Conservation (phyloP, 441 rosid genomes). For the Mallotus repandus region DNA sequence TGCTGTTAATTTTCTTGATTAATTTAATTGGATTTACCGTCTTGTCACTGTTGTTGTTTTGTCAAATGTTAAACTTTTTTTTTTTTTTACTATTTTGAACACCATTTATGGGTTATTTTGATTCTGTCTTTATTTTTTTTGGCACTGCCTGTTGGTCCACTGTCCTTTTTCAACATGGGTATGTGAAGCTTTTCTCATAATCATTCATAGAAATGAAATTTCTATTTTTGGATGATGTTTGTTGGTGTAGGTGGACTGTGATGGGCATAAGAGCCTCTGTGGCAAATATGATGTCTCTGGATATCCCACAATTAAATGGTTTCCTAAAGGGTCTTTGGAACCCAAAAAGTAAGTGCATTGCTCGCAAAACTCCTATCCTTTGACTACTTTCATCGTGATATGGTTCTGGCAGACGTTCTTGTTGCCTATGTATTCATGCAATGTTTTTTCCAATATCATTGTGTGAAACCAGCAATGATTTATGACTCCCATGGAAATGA, state of each 20-base stretch:
- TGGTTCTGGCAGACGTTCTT: neutral
- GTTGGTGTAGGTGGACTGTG: constrained; percentile 73
- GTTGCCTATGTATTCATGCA: constrained; percentile 8
- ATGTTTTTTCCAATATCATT: neutral
- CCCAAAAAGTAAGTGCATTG: constrained; percentile 65
- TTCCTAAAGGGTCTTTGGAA: constrained; percentile 85
- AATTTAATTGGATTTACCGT: neutral
- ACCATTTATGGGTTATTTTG: neutral
- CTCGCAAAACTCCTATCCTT: neutral
- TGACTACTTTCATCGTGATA: neutral
- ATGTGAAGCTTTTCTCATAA: neutral
- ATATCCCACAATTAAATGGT: constrained; percentile 91
- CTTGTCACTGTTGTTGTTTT: neutral
- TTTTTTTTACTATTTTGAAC: neutral
- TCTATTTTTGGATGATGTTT: neutral
- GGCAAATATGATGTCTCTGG: constrained; percentile 84
- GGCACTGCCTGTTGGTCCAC: neutral
- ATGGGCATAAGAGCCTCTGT: constrained; percentile 76
- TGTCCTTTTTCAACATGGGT: neutral
- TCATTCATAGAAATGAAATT: too few species aligned
- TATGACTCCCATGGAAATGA: neutral
- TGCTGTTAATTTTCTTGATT: too few species aligned
- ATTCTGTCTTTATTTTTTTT: neutral
- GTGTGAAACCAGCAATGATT: neutral
- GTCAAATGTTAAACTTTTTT: neutral